Evolutionary conservation across 768 basidiomycete genomes (phyloP).

Genomic region (Agrocybe pediades): DNA sequence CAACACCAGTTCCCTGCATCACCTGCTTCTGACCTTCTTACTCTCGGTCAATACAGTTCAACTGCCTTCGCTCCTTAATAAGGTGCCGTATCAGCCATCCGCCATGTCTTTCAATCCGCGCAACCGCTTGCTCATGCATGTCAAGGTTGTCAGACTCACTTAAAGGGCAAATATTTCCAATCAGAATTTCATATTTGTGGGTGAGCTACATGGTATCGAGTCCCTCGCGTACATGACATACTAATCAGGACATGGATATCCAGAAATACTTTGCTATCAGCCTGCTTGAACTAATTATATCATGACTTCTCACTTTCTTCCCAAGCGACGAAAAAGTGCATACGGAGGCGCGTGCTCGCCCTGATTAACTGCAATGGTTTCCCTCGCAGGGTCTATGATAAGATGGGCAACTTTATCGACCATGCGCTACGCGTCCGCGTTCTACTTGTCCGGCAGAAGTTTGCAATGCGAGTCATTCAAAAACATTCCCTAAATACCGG

Average conservation of each 20-base stretch:
- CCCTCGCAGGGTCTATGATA: constrained; percentile 15
- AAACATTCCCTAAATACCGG: constrained; percentile 6
- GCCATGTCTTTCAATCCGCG: no score
- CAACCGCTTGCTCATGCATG: background rate
- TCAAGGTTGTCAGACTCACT: background rate
- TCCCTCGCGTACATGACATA: background rate
- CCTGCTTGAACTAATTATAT: constrained; percentile 7
- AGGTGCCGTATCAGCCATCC: no score
- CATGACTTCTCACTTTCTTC: constrained; percentile 7
- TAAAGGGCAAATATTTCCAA: background rate
- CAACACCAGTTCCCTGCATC: background rate
- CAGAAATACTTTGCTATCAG: background rate
- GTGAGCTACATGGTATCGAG: background rate
- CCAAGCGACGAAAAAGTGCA: constrained; percentile 10
- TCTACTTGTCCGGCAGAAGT: constrained; percentile 3
- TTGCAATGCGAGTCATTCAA: background rate
- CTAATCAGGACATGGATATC: background rate
- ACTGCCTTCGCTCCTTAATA: background rate
- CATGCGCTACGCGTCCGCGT: constrained; percentile 14
- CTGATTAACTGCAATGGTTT: constrained; percentile 9
- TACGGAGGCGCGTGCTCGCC: constrained; percentile 9
- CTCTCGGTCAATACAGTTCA: background rate
- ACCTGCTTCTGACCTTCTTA: background rate
- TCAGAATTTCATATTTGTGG: background rate
- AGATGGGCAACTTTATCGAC: constrained; percentile 6